These are phyloP conservation scores for Pseudocercospora macadamiae DNA, from an alignment of 2,329 filamentous ascomycete species.

Conservation along the genomic window DNA sequence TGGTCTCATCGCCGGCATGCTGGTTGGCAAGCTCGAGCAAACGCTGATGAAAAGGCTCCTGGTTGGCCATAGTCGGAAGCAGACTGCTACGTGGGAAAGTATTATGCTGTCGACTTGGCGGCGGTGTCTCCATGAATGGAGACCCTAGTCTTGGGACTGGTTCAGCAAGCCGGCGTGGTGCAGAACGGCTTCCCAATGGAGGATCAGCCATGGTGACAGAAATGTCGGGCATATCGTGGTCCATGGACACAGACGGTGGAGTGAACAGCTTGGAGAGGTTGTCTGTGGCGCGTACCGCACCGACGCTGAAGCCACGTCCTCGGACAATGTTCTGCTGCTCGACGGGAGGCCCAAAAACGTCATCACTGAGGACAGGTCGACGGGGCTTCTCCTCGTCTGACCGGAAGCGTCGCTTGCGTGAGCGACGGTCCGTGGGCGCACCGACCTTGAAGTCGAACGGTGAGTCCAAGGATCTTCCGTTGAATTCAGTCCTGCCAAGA, in stretches of 20 bases:
- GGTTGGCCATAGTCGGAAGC: constrained; percentile 31
- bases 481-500: constrained; percentile 37
- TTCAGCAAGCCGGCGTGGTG: constrained; percentile 42
- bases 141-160: constrained; percentile 51
- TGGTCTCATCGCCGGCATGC: constrained; percentile 19
- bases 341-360: constrained; percentile 52
- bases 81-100: constrained; percentile 51
- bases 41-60: constrained; percentile 37
- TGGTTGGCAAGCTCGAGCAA: constrained; percentile 35
- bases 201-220: constrained; percentile 21
- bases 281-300: constrained; percentile 56
- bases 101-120: constrained; percentile 41
- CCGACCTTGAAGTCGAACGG: constrained; percentile 58
- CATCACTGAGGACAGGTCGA: constrained; percentile 45
- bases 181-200: constrained; percentile 33
- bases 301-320: constrained; percentile 64
- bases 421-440: constrained; percentile 54
- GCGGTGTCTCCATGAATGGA: constrained; percentile 48
- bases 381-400: constrained; percentile 54
- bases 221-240: constrained; percentile 38
- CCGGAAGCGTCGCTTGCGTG: constrained; percentile 62
- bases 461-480: constrained; percentile 47
- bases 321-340: constrained; percentile 60
- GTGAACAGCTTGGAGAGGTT: constrained; percentile 59
- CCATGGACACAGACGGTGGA: constrained; percentile 38